Evolutionary conservation across 495 filamentous ascomycete genomes (phyloP).

Genomic region (Massariosphaeria phaeospora): DNA sequence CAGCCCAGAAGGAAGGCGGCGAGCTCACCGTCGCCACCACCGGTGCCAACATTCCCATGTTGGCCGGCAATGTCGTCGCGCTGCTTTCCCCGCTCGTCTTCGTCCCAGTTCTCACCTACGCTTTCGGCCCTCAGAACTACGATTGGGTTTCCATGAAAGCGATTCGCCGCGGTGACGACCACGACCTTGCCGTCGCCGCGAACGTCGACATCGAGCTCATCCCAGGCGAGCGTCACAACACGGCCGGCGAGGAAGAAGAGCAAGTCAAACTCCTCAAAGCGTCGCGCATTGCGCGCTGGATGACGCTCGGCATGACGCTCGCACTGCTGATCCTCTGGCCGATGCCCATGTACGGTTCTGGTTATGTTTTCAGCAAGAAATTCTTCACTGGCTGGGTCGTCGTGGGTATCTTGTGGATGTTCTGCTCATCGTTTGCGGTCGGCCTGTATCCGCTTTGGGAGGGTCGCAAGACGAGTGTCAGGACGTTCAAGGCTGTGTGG

Average conservation of each 20-base stretch:
- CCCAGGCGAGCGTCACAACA: slow-evolving; percentile 49
- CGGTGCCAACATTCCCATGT: slow-evolving; percentile 81
- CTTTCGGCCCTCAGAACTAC: slow-evolving; percentile 74
- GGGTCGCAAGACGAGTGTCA: slow-evolving; percentile 61
- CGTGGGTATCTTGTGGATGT: slow-evolving; percentile 85
- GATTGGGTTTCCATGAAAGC: slow-evolving; percentile 83
- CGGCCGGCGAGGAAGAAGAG: slow-evolving; percentile 50
- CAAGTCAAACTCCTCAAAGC: slow-evolving; percentile 64
- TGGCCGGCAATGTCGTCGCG: slow-evolving; percentile 79
- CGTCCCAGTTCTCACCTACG: slow-evolving; percentile 70
- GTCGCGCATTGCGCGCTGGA: slow-evolving; percentile 69
- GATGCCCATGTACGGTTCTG: slow-evolving; percentile 84
- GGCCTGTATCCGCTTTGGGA: slow-evolving; percentile 82
- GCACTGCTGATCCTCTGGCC: slow-evolving; percentile 84
- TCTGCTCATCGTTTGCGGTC: slow-evolving; percentile 61
- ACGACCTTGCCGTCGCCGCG: slow-evolving; percentile 63
- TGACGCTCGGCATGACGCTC: slow-evolving; percentile 72
- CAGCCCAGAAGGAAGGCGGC: slow-evolving; percentile 72
- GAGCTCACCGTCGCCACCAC: slow-evolving; percentile 68
- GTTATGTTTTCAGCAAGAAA: slow-evolving; percentile 81
- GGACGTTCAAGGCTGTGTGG: slow-evolving; percentile 61
- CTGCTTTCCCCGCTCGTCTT: slow-evolving; percentile 76
- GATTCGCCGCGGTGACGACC: slow-evolving; percentile 80
- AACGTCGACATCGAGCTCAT: slow-evolving; percentile 68
- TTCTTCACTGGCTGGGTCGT: slow-evolving; percentile 93